Percentiles rank a stretch among this genome's conserved stretches.
Conservation (phyloP, 345 rosid species). For the Toxicodendron radicans region DNA sequence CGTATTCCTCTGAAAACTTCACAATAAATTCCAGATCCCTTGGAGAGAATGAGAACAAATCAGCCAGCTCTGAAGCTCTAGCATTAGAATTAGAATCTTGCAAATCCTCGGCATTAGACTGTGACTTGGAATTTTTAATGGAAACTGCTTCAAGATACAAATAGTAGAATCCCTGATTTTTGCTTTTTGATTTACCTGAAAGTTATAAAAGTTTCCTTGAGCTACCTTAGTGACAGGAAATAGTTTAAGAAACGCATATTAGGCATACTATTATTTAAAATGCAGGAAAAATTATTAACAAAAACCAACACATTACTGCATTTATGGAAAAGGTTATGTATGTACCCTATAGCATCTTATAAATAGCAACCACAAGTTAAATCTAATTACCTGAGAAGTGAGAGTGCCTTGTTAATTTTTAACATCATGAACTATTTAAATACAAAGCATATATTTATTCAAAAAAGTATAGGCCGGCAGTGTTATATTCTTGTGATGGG, state of each 20-base stretch:
- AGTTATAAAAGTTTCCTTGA: constrained; percentile 15
- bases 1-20: constrained; percentile 81
- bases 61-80: constrained; percentile 57
- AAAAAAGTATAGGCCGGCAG: not conserved
- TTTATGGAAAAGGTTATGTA: not conserved
- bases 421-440: not conserved
- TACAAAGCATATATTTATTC: not conserved
- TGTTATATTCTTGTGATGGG: not conserved
- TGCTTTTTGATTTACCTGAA: constrained; percentile 87
- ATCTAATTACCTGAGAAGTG: not conserved
- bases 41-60: constrained; percentile 74
- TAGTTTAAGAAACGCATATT: constrained; percentile 1
- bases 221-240: constrained; percentile 17
- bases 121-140: constrained; percentile 73
- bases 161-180: constrained; percentile 90
- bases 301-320: not conserved
- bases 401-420: not conserved
- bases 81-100: constrained; percentile 47
- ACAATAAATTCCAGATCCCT: constrained; percentile 93
- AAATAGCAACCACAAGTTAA: not conserved
- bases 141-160: constrained; percentile 89
- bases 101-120: constrained; percentile 53
- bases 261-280: not conserved
- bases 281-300: not conserved
- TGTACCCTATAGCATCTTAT: not conserved